phyloP scores from a whole-genome alignment of 2,329 filamentous ascomycete species.

The Fusarium bulbicola region DNA sequence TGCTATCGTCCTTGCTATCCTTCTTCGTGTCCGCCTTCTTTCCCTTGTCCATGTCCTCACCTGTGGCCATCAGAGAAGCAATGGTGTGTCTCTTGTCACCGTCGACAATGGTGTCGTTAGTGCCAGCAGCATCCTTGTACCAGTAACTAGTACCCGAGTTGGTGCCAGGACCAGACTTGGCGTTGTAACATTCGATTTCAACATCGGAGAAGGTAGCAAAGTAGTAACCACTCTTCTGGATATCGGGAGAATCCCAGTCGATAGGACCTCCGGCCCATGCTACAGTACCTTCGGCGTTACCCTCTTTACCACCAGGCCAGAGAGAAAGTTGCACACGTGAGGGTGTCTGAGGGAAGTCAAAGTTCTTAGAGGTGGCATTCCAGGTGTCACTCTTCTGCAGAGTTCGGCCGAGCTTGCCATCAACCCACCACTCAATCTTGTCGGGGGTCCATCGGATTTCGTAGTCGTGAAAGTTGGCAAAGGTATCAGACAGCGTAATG shows the following conservation, averaged over 20 bases:
- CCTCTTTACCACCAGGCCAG: slow-evolving; percentile 87
- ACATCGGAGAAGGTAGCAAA: slow-evolving; percentile 83
- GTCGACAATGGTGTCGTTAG: slow-evolving; percentile 81
- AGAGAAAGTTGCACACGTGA: slow-evolving; percentile 91
- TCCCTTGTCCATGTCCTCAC: slow-evolving; percentile 72
- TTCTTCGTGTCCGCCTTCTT: slow-evolving; percentile 44
- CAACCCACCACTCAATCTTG: slow-evolving; percentile 84
- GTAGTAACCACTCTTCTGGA: slow-evolving; percentile 87
- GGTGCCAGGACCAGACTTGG: slow-evolving; percentile 67
- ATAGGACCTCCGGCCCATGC: slow-evolving; percentile 90
- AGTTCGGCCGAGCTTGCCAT: slow-evolving; percentile 79
- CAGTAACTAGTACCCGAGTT: slow-evolving; percentile 78
- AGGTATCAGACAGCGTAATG: slow-evolving; percentile 75
- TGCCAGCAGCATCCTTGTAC: slow-evolving; percentile 71
- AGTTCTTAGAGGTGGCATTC: slow-evolving; percentile 84
- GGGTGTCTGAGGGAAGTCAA: slow-evolving; percentile 90
- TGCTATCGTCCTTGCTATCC: slow-evolving; percentile 22
- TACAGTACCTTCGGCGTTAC: slow-evolving; percentile 85
- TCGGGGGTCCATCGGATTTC: slow-evolving; percentile 94
- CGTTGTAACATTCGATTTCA: slow-evolving; percentile 85
- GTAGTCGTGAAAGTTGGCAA: slow-evolving; percentile 84
- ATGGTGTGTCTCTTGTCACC: slow-evolving; percentile 79
- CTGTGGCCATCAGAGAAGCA: slow-evolving; percentile 82
- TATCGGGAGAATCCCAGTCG: slow-evolving; percentile 81
- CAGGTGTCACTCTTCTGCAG: slow-evolving; percentile 82